Evolutionary conservation across 768 basidiomycete species (phyloP).

Genomic region (Suillus hirtellus): DNA sequence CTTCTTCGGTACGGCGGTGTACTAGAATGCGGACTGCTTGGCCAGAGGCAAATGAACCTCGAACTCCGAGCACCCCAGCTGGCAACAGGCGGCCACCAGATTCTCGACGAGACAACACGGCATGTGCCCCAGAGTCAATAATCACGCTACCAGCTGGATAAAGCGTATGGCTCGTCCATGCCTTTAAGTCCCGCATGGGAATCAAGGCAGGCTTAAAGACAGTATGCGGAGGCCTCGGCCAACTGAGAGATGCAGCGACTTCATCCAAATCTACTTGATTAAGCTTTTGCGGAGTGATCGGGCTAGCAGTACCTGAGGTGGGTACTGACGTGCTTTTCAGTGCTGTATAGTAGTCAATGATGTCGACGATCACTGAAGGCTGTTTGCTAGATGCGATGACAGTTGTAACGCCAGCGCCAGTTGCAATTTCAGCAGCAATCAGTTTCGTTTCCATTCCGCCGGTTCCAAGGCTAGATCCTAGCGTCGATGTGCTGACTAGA

Average conservation of each 20-base stretch:
- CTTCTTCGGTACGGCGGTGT: conserved; percentile 36
- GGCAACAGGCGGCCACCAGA: conserved; percentile 92
- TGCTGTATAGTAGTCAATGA: conserved; percentile 75
- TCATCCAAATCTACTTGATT: conserved; percentile 26
- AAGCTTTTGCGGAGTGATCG: conserved; percentile 20
- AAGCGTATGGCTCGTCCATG: conserved; percentile 97
- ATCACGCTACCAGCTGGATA: conserved; percentile 85
- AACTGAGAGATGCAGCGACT: conserved; percentile 22
- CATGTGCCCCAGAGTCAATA: conserved; percentile 87
- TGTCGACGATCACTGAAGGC: conserved; percentile 71
- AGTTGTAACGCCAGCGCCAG: conserved; percentile 91
- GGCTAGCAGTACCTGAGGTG: conserved; percentile 32
- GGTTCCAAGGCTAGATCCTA: conserved; percentile 92
- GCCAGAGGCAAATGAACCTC: conserved; percentile 89
- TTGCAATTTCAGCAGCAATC: conserved; percentile 97
- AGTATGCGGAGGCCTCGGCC: conserved; percentile 77
- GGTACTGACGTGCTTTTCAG: conserved; percentile 39
- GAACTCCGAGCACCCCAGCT: conserved; percentile 84
- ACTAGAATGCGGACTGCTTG: conserved; percentile 90
- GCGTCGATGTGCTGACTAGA: conserved; percentile 86
- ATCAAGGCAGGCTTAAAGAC: conserved; percentile 72
- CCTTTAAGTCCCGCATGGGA: conserved; percentile 85
- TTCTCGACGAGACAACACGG: conserved; percentile 79
- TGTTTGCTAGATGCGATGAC: conserved; percentile 84
- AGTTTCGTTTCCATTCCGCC: conserved; percentile 99